Percentiles rank a stretch among this genome's conserved stretches.
phyloP scores from a whole-genome alignment of 441 rosid species.

The Corymbia calophylla region DNA sequence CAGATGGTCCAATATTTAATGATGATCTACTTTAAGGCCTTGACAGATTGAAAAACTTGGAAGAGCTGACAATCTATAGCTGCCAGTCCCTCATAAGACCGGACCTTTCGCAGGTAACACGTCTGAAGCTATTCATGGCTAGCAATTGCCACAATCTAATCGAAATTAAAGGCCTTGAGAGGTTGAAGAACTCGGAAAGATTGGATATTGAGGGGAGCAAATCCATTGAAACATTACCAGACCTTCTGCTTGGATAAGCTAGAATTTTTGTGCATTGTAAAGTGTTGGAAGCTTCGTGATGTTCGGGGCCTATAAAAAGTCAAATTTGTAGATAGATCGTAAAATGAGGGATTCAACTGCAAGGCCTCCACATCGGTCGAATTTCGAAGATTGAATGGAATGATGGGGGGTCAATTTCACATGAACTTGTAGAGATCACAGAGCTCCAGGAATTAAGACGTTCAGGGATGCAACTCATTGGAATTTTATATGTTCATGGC shows the following conservation, averaged over 20 bases:
- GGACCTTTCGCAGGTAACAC: neutral
- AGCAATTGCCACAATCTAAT: neutral
- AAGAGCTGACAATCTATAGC: rapidly evolving
- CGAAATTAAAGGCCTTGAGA: neutral
- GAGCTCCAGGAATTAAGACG: no score
- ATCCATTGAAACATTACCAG: neutral
- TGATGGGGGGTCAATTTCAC: no score
- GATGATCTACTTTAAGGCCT: no score
- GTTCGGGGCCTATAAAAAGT: neutral
- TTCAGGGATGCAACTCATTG: no score
- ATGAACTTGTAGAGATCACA: no score
- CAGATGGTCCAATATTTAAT: neutral
- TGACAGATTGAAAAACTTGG: neutral
- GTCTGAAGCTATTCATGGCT: neutral
- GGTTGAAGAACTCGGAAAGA: neutral
- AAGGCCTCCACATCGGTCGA: no score
- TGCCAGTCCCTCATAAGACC: neutral
- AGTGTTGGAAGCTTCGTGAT: neutral
- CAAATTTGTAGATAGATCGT: neutral
- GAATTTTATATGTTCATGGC: no score
- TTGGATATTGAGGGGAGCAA: neutral
- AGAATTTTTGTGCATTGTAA: neutral
- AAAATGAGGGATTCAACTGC: no score
- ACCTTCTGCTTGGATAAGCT: neutral
- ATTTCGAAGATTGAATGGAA: no score